Evolutionary conservation across 768 basidiomycete species (phyloP), one percentile per base, ranked within the genome.

Genomic region (Podaxis pistillaris): DNA sequence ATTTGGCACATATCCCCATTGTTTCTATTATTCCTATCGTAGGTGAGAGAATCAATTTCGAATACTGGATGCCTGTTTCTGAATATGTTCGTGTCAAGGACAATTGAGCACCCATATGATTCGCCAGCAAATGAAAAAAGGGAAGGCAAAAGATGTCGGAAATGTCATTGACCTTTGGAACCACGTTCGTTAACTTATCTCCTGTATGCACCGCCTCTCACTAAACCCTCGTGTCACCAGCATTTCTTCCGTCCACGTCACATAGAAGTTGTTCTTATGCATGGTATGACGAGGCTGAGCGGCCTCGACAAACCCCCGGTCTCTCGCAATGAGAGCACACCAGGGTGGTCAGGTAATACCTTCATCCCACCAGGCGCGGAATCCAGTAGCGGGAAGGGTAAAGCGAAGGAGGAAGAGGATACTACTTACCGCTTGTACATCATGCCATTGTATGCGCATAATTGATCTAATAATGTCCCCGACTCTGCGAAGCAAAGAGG

Each of bases 161-260:
- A 73, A 81, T 19, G 58, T 81, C 1, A 68, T 85, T 15, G 79
- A 81, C 56, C 70, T 72, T 58, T 85, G 84, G 84, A 85, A 85
- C 62, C 75, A 81, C 44, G 84, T 62, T 47, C 30, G 53, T 49
- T 46, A 11, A 15, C 22, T 12, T 37, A 9, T 7, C 4, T 33
- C 22, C 17, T 9, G 30, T 47, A 12, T 28, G 19, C 11, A 26
- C 50, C 8, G 28, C 8, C 50, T 13, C 30, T 12, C n/a, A 36
- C 15, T 55, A 15, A 46, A 54, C n/a, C 19, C 38, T 22, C 30
- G 24, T 37, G 19, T 47, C 52, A 82, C 51, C 50, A 83, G 83
- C 74, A 77, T 70, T 84, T 83, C 73, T 84, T 84, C 61, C 75
- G 76, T 47, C 79, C 77, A 12, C 77, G 83, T 12, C 65, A 69